phyloP scores from a whole-genome alignment of 192 early-diverging fungal genomes.

The Coemansia sp. region DNA sequence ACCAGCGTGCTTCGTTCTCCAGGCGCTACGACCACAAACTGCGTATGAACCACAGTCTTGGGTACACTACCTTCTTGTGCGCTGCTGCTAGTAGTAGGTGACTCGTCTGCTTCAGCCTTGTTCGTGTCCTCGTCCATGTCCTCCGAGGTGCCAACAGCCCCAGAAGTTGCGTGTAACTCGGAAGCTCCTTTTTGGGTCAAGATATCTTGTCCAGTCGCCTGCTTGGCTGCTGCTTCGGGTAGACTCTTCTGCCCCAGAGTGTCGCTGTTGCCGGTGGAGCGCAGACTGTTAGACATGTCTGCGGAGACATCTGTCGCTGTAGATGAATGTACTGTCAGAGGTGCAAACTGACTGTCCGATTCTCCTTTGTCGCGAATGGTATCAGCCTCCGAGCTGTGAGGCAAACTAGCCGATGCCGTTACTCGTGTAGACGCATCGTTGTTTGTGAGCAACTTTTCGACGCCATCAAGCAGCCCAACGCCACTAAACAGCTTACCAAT shows the following conservation, averaged over 20 bases:
- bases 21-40: constrained; percentile 22
- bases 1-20: constrained; percentile 9
- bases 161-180: not conserved
- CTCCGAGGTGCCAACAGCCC: not conserved
- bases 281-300: not conserved
- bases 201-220: not conserved
- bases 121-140: not conserved
- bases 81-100: not conserved
- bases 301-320: not conserved
- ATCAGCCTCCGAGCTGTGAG: not conserved
- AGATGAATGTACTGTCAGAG: not conserved
- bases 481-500: constrained; percentile 10
- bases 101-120: not conserved
- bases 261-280: not conserved
- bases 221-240: not conserved
- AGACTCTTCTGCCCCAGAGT: not conserved
- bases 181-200: not conserved
- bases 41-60: constrained; percentile 20
- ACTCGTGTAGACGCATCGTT: not conserved
- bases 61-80: not conserved
- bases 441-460: constrained; percentile 10
- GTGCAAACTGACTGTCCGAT: not conserved
- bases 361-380: not conserved
- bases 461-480: constrained; percentile 5
- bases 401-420: not conserved